A percentile compares a stretch with the other conserved stretches of the same genome.
Conservation (phyloP, 805 yeast species). For the Saturnispora halmiae region DNA sequence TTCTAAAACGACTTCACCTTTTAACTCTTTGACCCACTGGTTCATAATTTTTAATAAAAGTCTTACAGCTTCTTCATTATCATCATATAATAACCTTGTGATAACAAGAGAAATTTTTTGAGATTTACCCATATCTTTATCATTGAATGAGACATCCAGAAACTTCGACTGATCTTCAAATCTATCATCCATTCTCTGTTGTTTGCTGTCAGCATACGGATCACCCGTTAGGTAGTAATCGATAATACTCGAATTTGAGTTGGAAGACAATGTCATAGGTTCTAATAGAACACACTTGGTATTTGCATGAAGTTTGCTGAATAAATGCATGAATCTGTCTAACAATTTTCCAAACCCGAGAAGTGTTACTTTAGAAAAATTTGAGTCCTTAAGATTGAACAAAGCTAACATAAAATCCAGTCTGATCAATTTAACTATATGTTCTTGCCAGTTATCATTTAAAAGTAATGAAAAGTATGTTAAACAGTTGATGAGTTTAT, state of each 20-base stretch:
- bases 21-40: constrained; percentile 15
- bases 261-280: constrained; percentile 49
- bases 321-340: constrained; percentile 52
- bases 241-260: constrained; percentile 36
- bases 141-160: constrained; percentile 15
- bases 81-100: constrained; percentile 30
- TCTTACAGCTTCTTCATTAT: constrained; percentile 37
- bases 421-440: constrained; percentile 46
- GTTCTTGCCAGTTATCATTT: constrained; percentile 40
- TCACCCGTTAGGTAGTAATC: constrained; percentile 58
- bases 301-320: constrained; percentile 37
- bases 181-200: constrained; percentile 24
- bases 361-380: constrained; percentile 41
- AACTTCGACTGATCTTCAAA: constrained; percentile 15
- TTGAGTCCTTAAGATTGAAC: constrained; percentile 42
- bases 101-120: constrained; percentile 22
- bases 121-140: constrained; percentile 7
- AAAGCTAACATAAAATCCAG: constrained; percentile 63
- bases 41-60: constrained; percentile 29
- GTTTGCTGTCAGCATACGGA: constrained; percentile 26
- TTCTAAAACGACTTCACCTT: neutral
- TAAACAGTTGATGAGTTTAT: constrained; percentile 53
- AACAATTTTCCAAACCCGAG: constrained; percentile 58
- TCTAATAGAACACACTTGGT: constrained; percentile 54
- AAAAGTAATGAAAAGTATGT: constrained; percentile 65